Base-by-base conservation (phyloP, 2,329 filamentous ascomycete genomes). In the Aspergillus ruber region DNA sequence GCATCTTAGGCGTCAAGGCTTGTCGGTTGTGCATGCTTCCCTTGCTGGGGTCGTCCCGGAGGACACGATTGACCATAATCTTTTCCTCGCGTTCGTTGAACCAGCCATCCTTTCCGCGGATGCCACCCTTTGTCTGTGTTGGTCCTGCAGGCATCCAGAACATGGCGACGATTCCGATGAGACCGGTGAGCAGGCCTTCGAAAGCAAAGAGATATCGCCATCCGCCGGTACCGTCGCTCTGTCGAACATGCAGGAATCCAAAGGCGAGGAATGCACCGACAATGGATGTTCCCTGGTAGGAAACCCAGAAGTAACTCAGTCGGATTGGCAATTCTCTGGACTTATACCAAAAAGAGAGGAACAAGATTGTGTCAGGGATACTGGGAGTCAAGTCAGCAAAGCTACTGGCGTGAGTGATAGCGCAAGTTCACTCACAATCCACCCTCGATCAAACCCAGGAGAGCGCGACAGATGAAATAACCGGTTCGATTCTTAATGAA, bases 291-390 rank as follows among this genome's bases (percentile, higher is more conserved):
- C 63, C 63, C 43, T 74, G 55, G 10, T 85, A 80, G 0, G 83
- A 77, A 0, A 81, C 81, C 86, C 85, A 90, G 68, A 89, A 89
- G 58, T 75, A 80, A 55, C 80, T 80, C 15, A 90, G 68, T 1
- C 86, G 78, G 9, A 78, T 76, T 0, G 85, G 84, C 0, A 90
- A 71, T 61, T 90, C 86, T 45, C 75, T 75, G 0, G 80, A 80
- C 41, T 81, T 89, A 69, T 89, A 90, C 66, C 85, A 90, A 64
- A 90, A 90, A 3, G 80, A 83, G 4, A 88, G 72, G 65, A 84
- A 89, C 0, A 72, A 58, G 12, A 72, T 70, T 0, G 67, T 70
- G 17, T 72, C 69, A 2, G 69, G 68, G 40, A 72, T 72, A 49
- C 66, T 69, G 33, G 6, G 13, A 38, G 4, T 35, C 8, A 6